Conservation (phyloP, 1,284 basidiomycete species). For the Fomitopsis palustris region DNA sequence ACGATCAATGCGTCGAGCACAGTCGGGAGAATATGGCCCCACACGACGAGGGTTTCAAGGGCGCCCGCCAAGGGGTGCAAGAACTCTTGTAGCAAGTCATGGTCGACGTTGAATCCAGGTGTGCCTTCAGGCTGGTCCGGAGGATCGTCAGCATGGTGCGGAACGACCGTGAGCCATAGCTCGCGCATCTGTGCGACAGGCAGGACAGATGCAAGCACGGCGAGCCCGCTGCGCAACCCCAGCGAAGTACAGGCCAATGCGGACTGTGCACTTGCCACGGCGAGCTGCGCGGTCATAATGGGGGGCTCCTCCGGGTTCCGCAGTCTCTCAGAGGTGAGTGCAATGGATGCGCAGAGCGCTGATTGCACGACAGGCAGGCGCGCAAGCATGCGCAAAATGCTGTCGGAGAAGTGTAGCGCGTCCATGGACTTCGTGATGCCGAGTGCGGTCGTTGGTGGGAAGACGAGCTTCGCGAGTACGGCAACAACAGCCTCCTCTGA, state of each 20-base stretch:
- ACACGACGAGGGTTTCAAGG: not conserved
- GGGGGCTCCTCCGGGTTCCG: not conserved
- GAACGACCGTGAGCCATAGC: not conserved
- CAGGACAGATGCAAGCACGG: not conserved
- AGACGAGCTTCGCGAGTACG: not conserved
- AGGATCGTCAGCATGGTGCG: not conserved
- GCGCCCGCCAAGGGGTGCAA: not conserved
- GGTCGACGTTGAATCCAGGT: not conserved
- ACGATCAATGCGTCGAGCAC: not conserved
- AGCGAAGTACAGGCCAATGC: not conserved
- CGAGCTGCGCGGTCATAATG: not conserved
- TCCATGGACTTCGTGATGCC: not conserved
- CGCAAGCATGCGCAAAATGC: not conserved
- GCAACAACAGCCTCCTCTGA: not conserved
- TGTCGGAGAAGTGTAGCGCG: not conserved
- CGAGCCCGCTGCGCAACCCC: not conserved
- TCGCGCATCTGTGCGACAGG: not conserved
- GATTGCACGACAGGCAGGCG: not conserved
- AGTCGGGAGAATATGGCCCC: not conserved
- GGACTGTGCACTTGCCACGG: not conserved
- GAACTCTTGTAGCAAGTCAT: not conserved
- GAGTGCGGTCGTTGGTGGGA: not conserved
- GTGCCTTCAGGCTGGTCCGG: not conserved
- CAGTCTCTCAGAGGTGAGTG: not conserved
- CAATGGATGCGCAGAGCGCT: not conserved